A percentile compares a stretch with the other conserved stretches of the same genome.
These are phyloP conservation scores for Acanthamoeba lenticulata DNA, from an alignment of 208 protist species.

Conservation along the genomic window DNA sequence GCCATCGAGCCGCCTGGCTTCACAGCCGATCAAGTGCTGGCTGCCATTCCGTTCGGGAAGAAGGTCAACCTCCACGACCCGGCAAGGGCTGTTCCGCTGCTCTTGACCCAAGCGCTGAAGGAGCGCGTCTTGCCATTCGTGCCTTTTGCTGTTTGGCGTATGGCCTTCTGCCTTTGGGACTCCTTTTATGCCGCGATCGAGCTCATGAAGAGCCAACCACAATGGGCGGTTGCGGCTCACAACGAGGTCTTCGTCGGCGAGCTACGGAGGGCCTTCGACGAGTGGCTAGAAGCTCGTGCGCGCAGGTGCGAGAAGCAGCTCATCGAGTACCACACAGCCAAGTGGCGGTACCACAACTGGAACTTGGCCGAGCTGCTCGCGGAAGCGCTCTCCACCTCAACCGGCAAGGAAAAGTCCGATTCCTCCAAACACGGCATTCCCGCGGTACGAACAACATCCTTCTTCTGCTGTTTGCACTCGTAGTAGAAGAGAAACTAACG, in stretches of 20 bases:
- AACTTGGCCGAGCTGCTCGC: background rate
- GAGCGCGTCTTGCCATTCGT: background rate
- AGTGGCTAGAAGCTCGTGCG: background rate
- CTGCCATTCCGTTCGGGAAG: too few relatives aligned
- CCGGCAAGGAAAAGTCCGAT: too few relatives aligned
- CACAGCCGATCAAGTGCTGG: background rate
- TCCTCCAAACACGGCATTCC: background rate
- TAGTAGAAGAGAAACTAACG: too few relatives aligned
- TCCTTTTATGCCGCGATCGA: background rate
- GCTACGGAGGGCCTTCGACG: background rate
- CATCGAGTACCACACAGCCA: background rate
- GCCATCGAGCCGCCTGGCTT: background rate
- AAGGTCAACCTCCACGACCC: background rate
- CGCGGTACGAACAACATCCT: too few relatives aligned
- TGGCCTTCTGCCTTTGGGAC: background rate
- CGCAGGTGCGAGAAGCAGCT: background rate
- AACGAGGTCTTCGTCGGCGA: background rate
- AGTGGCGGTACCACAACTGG: background rate
- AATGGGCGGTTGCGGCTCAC: background rate
- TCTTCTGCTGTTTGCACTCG: too few relatives aligned
- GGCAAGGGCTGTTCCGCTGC: background rate
- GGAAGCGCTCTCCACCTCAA: too few relatives aligned
- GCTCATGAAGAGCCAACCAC: background rate
- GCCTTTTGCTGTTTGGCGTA: background rate
- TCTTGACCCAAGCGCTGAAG: background rate